These are phyloP conservation scores for Dissoconium aciculare DNA, from an alignment of 2,329 filamentous ascomycete species.

Conservation along the genomic window DNA sequence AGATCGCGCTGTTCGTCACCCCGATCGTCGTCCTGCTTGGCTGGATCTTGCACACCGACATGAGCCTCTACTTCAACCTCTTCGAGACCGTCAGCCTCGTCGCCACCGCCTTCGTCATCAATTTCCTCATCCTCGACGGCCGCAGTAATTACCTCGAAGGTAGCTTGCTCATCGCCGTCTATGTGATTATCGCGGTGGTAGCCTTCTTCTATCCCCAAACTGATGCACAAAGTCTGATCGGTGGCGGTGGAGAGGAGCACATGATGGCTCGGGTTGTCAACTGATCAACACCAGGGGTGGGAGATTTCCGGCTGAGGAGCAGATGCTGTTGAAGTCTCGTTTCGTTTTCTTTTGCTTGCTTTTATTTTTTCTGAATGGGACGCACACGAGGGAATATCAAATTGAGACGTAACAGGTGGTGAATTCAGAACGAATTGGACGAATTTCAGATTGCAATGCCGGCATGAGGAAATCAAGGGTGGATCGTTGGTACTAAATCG, in stretches of 20 bases:
- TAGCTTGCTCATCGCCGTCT: constrained; percentile 58
- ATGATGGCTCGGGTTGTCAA: background rate
- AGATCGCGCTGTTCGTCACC: constrained; percentile 66
- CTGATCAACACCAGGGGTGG: background rate
- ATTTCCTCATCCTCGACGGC: constrained; percentile 72
- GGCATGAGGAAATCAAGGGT: too few species aligned
- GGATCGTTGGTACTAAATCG: too few species aligned
- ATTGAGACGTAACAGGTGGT: too few species aligned
- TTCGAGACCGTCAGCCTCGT: constrained; percentile 59
- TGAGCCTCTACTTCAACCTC: constrained; percentile 48
- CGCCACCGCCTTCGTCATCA: constrained; percentile 68
- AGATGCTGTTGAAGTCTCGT: too few species aligned
- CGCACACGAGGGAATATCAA: too few species aligned
- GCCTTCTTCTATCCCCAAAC: constrained; percentile 37
- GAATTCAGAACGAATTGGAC: too few species aligned
- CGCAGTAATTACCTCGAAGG: constrained; percentile 74
- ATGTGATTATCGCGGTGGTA: constrained; percentile 57
- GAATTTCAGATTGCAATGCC: too few species aligned
- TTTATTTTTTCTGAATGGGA: too few species aligned
- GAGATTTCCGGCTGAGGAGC: too few species aligned
- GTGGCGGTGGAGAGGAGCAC: constrained; percentile 20
- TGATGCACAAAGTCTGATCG: constrained; percentile 28
- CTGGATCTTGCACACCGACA: constrained; percentile 60
- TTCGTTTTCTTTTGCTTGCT: too few species aligned
- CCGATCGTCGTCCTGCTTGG: constrained; percentile 63